These are phyloP conservation scores for Mallotus japonicus DNA, from an alignment of 441 rosid species.

Conservation along the genomic window DNA sequence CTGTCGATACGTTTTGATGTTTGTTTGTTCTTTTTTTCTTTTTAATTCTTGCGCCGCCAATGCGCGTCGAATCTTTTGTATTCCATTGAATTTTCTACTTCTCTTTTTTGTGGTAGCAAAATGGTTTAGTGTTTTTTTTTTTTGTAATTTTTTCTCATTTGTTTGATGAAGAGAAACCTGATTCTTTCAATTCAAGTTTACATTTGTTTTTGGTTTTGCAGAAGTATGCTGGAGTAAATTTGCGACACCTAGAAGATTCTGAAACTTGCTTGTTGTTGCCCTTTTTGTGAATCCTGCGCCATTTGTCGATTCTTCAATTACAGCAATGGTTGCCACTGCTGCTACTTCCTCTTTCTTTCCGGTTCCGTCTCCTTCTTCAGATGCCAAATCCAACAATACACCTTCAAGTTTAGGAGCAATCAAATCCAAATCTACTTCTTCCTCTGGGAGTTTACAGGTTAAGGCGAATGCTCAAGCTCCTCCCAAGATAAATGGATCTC, in stretches of 20 bases:
- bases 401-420: conserved; percentile 50
- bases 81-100: too few relatives aligned
- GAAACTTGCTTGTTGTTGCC: background rate
- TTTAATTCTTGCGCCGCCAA: background rate
- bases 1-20: conserved; percentile 4
- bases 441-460: conserved; percentile 66
- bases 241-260: background rate
- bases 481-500: conserved; percentile 74
- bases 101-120: too few relatives aligned
- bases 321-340: conserved; percentile 73
- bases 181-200: too few relatives aligned
- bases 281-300: background rate
- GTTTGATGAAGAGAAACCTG: too few relatives aligned
- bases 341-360: conserved; percentile 80
- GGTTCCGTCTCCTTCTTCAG: conserved; percentile 48
- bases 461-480: conserved; percentile 91
- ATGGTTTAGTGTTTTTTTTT: too few relatives aligned
- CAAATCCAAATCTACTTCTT: conserved; percentile 41
- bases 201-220: conserved; percentile 8
- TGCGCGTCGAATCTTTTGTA: background rate
- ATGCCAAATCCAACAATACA: conserved; percentile 45
- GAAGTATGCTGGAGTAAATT: background rate
- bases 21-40: background rate
- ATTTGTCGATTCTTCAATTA: conserved; percentile 23
- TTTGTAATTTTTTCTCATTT: too few relatives aligned